Base-by-base conservation (phyloP, 2,329 filamentous ascomycete species). In the Aureobasidium sp. region DNA sequence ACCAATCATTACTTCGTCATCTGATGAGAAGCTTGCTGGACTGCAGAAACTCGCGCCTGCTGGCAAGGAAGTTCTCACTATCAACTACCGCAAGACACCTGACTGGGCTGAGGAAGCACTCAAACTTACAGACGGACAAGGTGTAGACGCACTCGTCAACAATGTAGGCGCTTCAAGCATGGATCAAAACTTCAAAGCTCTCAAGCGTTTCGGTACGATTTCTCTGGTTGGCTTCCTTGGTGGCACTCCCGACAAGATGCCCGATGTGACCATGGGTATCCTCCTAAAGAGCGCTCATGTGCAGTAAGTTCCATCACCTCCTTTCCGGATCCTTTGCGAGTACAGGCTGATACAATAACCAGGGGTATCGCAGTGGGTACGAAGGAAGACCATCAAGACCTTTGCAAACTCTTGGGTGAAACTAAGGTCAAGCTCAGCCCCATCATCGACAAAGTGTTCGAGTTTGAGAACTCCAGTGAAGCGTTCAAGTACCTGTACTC, bases 141-240 rank as follows among this genome's bases (percentile, higher is more conserved):
- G 63, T n/a, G 55, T 62, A n/a, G 61, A 62, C 48, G 53, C 63
- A 11, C 64, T 70, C 8, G 62, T 71, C n/a, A 68, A 70, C 34
- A 67, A 68, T 0, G 67, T 70, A 10, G 69, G 69, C 7, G 62
- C 69, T 37, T 34, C 65, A n/a, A 41, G 51, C 1, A 54, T 71
- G 59, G 68, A 69, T 59, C 60, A 63, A 21, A 64, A 59, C 14
- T 67, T 79, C 54, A 68, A 69, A 49, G 77, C 73, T 59, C 75
- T 75, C 3, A 68, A 72, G 14, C 73, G 76, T 0, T 75, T 77
- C 1, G 76, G 75, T 0, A 71, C 69, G 0, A 68, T 79, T 47
- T 77, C 75, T 60, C 74, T 77, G 51, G 75, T 79, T 29, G 76
- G 77, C 5, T 78, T 76, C 61, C 68, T 79, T 2, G 69, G 70